These are phyloP conservation scores for Leccinum pseudoinsigne DNA, from an alignment of 1,284 basidiomycete species.

Conservation along the genomic window DNA sequence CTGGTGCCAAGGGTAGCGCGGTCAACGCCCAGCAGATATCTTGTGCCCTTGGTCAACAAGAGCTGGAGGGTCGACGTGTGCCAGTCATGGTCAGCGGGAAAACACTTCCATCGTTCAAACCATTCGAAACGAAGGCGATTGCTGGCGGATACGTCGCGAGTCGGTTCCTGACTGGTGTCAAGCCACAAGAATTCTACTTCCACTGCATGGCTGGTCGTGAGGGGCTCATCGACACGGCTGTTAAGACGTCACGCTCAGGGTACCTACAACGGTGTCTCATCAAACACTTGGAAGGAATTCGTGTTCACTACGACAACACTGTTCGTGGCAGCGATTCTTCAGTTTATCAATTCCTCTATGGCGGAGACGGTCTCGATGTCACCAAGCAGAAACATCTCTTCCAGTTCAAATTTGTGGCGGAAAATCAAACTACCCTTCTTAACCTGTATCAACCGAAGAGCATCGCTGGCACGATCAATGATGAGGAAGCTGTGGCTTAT, in stretches of 20 bases:
- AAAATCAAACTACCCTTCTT: slow-evolving; percentile 83
- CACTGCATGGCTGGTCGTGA: slow-evolving; percentile 99
- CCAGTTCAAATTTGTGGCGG: slow-evolving; percentile 92
- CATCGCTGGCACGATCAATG: slow-evolving; percentile 63
- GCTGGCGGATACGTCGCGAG: slow-evolving; percentile 99
- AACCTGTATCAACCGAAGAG: slow-evolving; percentile 71
- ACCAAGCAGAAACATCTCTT: slow-evolving; percentile 93
- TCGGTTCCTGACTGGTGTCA: slow-evolving; percentile 98
- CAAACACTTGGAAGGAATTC: slow-evolving; percentile 97
- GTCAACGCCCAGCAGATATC: slow-evolving; percentile 99
- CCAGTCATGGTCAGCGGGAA: slow-evolving; percentile 99
- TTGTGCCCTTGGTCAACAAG: slow-evolving; percentile 95
- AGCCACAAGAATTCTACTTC: slow-evolving; percentile 99
- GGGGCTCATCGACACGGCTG: slow-evolving; percentile 98
- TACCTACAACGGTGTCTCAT: slow-evolving; percentile 98
- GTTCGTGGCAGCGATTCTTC: slow-evolving; percentile 95
- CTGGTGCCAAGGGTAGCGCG: slow-evolving; percentile 97
- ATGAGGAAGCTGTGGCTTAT: slow-evolving; percentile 68
- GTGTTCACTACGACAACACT: slow-evolving; percentile 97
- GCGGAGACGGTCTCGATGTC: slow-evolving; percentile 95
- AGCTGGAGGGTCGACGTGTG: slow-evolving; percentile 97
- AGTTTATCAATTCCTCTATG: slow-evolving; percentile 96
- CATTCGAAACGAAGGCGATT: slow-evolving; percentile 96
- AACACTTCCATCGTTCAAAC: slow-evolving; percentile 95
- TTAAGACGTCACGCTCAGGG: slow-evolving; percentile 98